These are phyloP conservation scores for Ciborinia camelliae DNA, from an alignment of 2,329 filamentous ascomycete species.

Conservation along the genomic window DNA sequence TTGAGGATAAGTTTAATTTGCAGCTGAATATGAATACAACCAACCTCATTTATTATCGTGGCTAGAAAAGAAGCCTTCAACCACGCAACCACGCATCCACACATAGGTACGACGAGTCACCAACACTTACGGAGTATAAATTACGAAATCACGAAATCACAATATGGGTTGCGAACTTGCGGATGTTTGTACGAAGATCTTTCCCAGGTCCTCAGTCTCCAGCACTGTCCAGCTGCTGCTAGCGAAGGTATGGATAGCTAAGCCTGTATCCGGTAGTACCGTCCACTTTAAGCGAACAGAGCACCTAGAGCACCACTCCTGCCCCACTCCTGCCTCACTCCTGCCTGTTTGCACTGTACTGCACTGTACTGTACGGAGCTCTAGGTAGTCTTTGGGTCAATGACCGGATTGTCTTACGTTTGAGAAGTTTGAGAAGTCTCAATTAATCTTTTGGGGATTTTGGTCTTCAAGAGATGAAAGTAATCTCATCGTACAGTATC, in stretches of 20 bases:
- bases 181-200: no score
- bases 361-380: background rate
- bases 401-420: background rate
- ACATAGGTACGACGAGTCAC: background rate
- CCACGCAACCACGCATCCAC: no score
- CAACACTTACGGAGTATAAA: background rate
- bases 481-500: background rate
- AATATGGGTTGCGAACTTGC: no score
- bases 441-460: no score
- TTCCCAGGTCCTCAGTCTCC: background rate
- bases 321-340: no score
- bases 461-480: background rate
- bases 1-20: background rate
- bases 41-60: no score
- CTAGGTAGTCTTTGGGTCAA: no score
- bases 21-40: conserved; percentile 2
- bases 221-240: background rate
- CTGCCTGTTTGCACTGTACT: conserved; percentile 6
- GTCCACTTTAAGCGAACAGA: background rate
- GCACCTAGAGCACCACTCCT: no score
- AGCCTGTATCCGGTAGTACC: no score
- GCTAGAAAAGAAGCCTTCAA: background rate
- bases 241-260: no score
- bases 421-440: background rate
- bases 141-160: no score